A percentile compares a stretch with the other conserved stretches of the same genome.
phyloP scores from a whole-genome alignment of 129 eudicot genomes.

The Artemisia tridentata region DNA sequence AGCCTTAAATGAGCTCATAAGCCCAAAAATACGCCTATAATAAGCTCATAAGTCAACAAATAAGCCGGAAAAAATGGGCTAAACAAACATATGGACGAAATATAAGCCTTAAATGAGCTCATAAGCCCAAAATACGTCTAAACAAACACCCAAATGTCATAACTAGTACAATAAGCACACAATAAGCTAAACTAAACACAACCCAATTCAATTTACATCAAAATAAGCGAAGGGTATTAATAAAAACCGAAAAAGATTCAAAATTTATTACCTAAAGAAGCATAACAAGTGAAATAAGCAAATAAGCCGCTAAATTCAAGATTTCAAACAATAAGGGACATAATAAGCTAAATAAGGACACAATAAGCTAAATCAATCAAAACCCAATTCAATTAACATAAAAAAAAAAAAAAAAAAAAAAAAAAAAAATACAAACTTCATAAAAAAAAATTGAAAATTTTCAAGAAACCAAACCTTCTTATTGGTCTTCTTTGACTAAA shows the following conservation, averaged over 20 bases:
- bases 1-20: too few relatives aligned
- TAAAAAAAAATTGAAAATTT: constrained; percentile 1
- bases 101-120: too few relatives aligned
- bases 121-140: too few relatives aligned
- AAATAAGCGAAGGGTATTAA: not conserved
- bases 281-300: not conserved
- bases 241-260: not conserved
- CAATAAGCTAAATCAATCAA: not conserved
- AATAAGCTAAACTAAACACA: not conserved
- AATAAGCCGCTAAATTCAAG: not conserved
- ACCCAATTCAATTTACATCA: not conserved
- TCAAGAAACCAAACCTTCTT: constrained; percentile 28
- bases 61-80: too few relatives aligned
- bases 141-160: too few relatives aligned
- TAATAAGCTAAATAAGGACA: not conserved
- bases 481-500: not conserved
- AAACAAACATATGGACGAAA: too few relatives aligned
- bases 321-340: not conserved
- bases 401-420: not conserved
- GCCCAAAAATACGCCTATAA: too few relatives aligned
- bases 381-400: not conserved
- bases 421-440: not conserved
- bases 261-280: not conserved
- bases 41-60: too few relatives aligned
- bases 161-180: not conserved